Evolutionary conservation across 2,329 filamentous ascomycete species (phyloP).

Genomic region (Tolypocladium album): DNA sequence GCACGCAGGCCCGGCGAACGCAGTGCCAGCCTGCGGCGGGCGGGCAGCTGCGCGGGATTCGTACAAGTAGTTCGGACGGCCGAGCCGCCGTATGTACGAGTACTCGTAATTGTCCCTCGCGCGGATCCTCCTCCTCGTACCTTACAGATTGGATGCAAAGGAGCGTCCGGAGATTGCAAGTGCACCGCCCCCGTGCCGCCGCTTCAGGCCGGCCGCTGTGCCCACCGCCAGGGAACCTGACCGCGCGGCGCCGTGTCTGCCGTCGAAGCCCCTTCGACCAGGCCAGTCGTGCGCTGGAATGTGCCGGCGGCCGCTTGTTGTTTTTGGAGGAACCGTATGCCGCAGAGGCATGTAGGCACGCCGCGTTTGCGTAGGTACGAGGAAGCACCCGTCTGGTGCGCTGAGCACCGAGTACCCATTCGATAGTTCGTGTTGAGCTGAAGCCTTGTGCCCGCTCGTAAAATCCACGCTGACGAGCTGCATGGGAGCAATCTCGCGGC

Average conservation of each 20-base stretch:
- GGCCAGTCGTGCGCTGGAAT: neutral
- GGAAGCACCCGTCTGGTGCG: neutral
- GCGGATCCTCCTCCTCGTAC: too few relatives aligned
- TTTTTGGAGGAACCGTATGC: neutral
- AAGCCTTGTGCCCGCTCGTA: neutral
- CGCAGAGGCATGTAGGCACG: neutral
- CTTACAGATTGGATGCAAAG: neutral
- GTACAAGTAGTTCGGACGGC: too few relatives aligned
- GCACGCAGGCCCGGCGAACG: neutral
- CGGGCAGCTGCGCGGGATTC: neutral
- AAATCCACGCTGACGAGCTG: neutral
- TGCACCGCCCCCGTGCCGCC: neutral
- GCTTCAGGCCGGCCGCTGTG: neutral
- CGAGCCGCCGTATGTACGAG: too few relatives aligned
- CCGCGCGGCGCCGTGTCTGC: neutral
- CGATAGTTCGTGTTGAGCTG: neutral
- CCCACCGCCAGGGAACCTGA: too few relatives aligned
- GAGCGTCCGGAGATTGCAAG: neutral
- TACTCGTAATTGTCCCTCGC: too few relatives aligned
- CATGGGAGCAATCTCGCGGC: neutral
- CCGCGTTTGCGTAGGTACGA: neutral
- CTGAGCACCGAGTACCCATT: neutral
- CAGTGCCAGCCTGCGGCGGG: neutral
- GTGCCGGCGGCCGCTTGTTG: neutral
- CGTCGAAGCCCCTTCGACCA: neutral